A percentile compares a stretch with the other conserved stretches of the same genome.
Evolutionary conservation across 768 basidiomycete species (phyloP).

Genomic region (Ramaria sp.): DNA sequence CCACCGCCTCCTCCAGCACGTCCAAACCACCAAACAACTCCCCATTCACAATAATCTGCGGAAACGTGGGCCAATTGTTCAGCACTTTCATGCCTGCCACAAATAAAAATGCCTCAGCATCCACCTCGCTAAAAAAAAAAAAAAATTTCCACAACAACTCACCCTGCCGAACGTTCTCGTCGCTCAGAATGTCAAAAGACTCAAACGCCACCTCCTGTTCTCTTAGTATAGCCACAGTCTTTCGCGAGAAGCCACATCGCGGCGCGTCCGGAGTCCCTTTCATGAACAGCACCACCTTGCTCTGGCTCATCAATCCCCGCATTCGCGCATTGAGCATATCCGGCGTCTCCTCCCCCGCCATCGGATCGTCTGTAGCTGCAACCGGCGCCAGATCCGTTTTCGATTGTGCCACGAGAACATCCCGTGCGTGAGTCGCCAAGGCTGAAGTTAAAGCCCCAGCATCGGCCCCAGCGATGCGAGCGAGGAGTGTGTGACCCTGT

Average conservation of each 20-base stretch:
- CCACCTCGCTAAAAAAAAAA: background rate
- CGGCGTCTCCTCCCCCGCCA: constrained; percentile 24
- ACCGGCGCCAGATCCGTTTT: constrained; percentile 28
- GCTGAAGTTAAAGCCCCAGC: constrained; percentile 48
- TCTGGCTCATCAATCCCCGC: constrained; percentile 62
- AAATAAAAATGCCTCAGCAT: background rate
- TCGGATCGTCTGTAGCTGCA: constrained; percentile 13
- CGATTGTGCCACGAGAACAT: constrained; percentile 17
- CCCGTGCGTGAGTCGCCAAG: constrained; percentile 44
- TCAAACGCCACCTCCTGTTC: constrained; percentile 56
- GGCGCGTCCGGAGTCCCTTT: constrained; percentile 73
- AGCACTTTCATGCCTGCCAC: constrained; percentile 42
- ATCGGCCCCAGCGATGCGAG: constrained; percentile 71
- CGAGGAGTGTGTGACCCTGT: constrained; percentile 84
- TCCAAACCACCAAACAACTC: constrained; percentile 95
- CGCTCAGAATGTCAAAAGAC: constrained; percentile 74
- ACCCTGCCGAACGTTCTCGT: constrained; percentile 78
- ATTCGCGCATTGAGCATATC: constrained; percentile 63
- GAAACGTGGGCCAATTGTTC: constrained; percentile 88
- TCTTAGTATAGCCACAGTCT: constrained; percentile 57
- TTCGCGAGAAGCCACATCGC: constrained; percentile 76
- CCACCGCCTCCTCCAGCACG: constrained; percentile 80
- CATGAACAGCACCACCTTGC: constrained; percentile 80
- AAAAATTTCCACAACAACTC: constrained; percentile 18
- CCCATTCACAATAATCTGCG: constrained; percentile 78